Evolutionary conservation across 345 rosid genomes (phyloP), one percentile per base, ranked within the genome.

Genomic region (Populus pruinosa): DNA sequence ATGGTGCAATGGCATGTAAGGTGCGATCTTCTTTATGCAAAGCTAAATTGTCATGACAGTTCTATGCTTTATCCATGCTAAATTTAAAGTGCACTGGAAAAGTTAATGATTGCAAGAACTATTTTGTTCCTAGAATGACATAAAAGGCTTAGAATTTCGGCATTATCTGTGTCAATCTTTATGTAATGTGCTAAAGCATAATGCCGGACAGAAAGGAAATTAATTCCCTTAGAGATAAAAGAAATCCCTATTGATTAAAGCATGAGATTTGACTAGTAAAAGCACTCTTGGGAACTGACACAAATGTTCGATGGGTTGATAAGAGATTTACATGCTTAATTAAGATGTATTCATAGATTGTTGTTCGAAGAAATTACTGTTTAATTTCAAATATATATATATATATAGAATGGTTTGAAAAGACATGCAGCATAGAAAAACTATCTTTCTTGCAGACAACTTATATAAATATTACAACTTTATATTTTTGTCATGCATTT

Each of bases 41-140:
- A 85, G 85, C 70, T 74, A 79, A 38, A 71, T 13, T 41, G 20
- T 6, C 47, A 59, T 73, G 62, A 14, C 67, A 68, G 61, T 11
- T 71, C 39, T 16, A 74, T 50, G n/a, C 61, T 77, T 77, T 77
- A 70, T 62, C 65, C 53, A 61, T 62, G 62, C 76, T 77, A 70
- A 44, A 61, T 78, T 77, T 78, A 81, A 78, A 68, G 78, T 63
- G 77, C 77, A 77, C 65, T 76, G 64, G 81, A 77, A 78, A 84
- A 84, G 75, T 77, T 65, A 72, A 80, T 72, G 77, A 81, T 84
- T 84, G 43, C 71, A 18, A 17, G 3, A 41, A n/a, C 53, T 50
- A 66, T 83, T 49, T 31, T 71, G 27, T 77, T 76, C 68, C 29
- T 61, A 56, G 27, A 78, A 55, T 64, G 77, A 69, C 75, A 27